Percentiles rank a stretch among this genome's conserved stretches.
Evolutionary conservation across 495 filamentous ascomycete species (phyloP).

Genomic region (Penicillium samsonianum): DNA sequence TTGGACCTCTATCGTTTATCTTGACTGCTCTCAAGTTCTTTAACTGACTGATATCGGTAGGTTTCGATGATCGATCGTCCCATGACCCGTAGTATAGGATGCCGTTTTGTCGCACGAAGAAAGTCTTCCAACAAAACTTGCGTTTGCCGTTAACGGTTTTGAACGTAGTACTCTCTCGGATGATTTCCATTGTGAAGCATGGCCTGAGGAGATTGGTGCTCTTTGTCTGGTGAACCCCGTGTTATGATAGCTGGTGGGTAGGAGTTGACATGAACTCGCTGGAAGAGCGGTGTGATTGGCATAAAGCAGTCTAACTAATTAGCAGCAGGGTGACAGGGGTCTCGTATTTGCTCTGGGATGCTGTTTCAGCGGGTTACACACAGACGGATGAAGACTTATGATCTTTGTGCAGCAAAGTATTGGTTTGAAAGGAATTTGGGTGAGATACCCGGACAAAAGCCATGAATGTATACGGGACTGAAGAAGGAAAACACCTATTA

Average conservation of each 20-base stretch:
- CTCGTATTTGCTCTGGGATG: not conserved
- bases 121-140: not conserved
- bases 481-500: conserved; percentile 8
- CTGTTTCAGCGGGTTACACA: not conserved
- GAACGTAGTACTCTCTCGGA: not conserved
- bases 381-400: not conserved
- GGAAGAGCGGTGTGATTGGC: not conserved
- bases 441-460: not conserved
- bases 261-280: not conserved
- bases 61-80: not conserved
- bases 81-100: not conserved
- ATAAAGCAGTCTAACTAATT: not conserved
- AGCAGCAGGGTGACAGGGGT: not conserved
- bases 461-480: not conserved
- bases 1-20: not conserved
- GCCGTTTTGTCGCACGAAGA: not conserved
- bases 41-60: not conserved
- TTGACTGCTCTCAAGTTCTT: not conserved
- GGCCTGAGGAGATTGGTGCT: not conserved
- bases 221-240: not conserved
- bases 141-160: not conserved
- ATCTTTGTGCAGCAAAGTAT: not conserved
- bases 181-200: not conserved
- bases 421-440: not conserved
- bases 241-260: not conserved